A percentile compares a stretch with the other conserved stretches of the same genome.
These are phyloP conservation scores for Stachybotrys chlorohalonatus DNA, from an alignment of 2,329 filamentous ascomycete species.

Conservation along the genomic window DNA sequence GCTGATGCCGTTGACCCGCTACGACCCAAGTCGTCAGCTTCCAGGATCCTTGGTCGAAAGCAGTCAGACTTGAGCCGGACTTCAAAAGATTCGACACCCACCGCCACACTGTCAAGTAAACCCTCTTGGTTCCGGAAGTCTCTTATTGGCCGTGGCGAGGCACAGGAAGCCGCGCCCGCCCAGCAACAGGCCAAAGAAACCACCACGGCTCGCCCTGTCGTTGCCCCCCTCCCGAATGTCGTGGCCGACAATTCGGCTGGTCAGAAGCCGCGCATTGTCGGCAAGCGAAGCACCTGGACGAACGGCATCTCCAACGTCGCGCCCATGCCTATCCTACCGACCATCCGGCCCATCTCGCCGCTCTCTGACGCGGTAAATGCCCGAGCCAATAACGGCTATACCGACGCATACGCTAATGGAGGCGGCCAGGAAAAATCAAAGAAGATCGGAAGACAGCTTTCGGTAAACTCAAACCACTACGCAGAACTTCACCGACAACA, in stretches of 20 bases:
- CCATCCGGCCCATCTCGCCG: slow-evolving; percentile 91
- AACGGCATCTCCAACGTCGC: slow-evolving; percentile 72
- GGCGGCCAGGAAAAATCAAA: slow-evolving; percentile 59
- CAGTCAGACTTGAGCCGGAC: slow-evolving; percentile 71
- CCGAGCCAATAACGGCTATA: slow-evolving; percentile 64
- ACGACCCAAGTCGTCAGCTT: slow-evolving; percentile 81
- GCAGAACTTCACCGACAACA: slow-evolving; percentile 83
- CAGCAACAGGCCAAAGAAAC: slow-evolving; percentile 38
- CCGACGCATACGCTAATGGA: slow-evolving; percentile 30
- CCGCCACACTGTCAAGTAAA: slow-evolving; percentile 63
- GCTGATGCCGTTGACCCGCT: slow-evolving; percentile 84
- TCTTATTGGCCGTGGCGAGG: slow-evolving; percentile 71
- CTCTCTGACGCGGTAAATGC: slow-evolving; percentile 88
- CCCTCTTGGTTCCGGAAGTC: slow-evolving; percentile 97
- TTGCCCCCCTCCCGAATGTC: slow-evolving; percentile 28
- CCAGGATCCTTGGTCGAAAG: slow-evolving; percentile 78
- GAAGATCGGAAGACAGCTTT: slow-evolving; percentile 93
- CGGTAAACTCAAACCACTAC: slow-evolving; percentile 90
- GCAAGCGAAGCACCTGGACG: slow-evolving; percentile 89
- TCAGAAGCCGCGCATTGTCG: slow-evolving; percentile 35
- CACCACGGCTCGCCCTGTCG: slow-evolving; percentile 32
- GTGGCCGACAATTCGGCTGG: slow-evolving; percentile 27
- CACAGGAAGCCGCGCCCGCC: slow-evolving; percentile 48
- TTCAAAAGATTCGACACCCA: slow-evolving; percentile 46
- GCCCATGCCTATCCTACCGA: slow-evolving; percentile 92